A percentile compares a stretch with the other conserved stretches of the same genome.
Evolutionary conservation across 1,139 yeast species (phyloP).

Genomic region (Keqinozyma sinolaborantium): DNA sequence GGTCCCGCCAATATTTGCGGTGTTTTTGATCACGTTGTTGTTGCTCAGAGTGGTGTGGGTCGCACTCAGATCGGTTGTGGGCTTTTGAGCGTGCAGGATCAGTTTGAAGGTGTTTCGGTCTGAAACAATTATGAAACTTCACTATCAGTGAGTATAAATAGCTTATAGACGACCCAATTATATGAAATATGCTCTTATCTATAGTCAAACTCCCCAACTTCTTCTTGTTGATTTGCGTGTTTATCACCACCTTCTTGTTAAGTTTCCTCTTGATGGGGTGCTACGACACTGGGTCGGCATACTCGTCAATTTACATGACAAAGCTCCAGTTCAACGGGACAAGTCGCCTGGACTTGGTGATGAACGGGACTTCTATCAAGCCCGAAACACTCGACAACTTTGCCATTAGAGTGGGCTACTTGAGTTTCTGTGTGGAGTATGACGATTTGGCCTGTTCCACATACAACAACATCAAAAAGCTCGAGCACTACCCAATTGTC

Average conservation of each 20-base stretch:
- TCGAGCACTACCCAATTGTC: conserved; percentile 23
- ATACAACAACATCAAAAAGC: conserved; percentile 18
- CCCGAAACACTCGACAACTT: conserved; percentile 20
- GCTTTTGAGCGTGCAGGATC: too few species aligned
- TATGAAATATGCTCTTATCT: conserved; percentile 4
- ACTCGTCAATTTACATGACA: conserved; percentile 44
- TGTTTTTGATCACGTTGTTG: conserved; percentile 5
- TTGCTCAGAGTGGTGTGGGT: conserved; percentile 2
- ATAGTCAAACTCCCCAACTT: conserved; percentile 10
- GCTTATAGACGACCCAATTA: background rate
- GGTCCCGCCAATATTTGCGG: conserved; percentile 14
- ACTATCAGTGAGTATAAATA: background rate
- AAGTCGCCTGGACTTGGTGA: conserved; percentile 28
- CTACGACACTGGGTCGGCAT: conserved; percentile 32
- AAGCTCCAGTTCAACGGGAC: conserved; percentile 42
- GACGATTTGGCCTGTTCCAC: conserved; percentile 29
- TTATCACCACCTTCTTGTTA: conserved; percentile 39
- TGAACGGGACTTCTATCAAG: conserved; percentile 7
- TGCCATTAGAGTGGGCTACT: conserved; percentile 46
- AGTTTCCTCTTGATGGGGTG: conserved; percentile 55
- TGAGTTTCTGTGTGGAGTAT: conserved; percentile 44
- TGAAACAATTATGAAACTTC: conserved; percentile 3
- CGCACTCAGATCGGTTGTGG: conserved; percentile 3
- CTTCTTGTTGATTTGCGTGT: conserved; percentile 19
- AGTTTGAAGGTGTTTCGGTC: background rate